These are phyloP conservation scores for Aureobasidium vineae DNA, from an alignment of 2,329 filamentous ascomycete genomes.

Conservation along the genomic window DNA sequence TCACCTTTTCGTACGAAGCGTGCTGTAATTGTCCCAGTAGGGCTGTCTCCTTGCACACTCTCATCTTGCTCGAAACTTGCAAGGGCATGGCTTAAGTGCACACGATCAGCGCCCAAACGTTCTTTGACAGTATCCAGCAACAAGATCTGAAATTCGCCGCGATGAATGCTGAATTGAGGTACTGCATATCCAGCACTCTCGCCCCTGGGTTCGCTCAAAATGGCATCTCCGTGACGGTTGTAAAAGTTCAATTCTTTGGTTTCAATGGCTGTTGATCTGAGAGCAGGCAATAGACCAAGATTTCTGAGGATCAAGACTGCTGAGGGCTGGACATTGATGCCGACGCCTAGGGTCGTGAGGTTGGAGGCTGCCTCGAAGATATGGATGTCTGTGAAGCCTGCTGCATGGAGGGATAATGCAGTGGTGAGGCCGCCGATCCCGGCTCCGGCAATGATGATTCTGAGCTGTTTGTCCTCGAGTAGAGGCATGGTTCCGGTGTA, in stretches of 20 bases:
- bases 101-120: constrained; percentile 41
- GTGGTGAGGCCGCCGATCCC: constrained; percentile 55
- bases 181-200: constrained; percentile 45
- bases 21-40: constrained; percentile 39
- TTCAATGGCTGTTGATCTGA: constrained; percentile 44
- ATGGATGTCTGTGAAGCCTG: constrained; percentile 51
- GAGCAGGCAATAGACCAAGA: constrained; percentile 43
- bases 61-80: constrained; percentile 40
- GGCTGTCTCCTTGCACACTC: not conserved
- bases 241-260: constrained; percentile 49
- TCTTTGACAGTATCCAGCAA: constrained; percentile 46
- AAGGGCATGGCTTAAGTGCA: constrained; percentile 45
- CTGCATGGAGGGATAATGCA: constrained; percentile 54
- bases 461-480: constrained; percentile 24
- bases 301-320: constrained; percentile 48
- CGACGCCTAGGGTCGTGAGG: constrained; percentile 48
- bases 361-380: constrained; percentile 46
- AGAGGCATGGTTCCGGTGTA: constrained; percentile 19
- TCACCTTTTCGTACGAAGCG: constrained; percentile 38
- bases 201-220: constrained; percentile 46
- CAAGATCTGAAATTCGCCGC: constrained; percentile 49
- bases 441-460: constrained; percentile 50
- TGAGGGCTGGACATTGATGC: constrained; percentile 50
- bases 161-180: constrained; percentile 49
- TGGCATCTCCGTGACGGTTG: constrained; percentile 46